These are phyloP conservation scores for Cryphonectria radicalis DNA, from an alignment of 2,329 filamentous ascomycete species.

Conservation along the genomic window DNA sequence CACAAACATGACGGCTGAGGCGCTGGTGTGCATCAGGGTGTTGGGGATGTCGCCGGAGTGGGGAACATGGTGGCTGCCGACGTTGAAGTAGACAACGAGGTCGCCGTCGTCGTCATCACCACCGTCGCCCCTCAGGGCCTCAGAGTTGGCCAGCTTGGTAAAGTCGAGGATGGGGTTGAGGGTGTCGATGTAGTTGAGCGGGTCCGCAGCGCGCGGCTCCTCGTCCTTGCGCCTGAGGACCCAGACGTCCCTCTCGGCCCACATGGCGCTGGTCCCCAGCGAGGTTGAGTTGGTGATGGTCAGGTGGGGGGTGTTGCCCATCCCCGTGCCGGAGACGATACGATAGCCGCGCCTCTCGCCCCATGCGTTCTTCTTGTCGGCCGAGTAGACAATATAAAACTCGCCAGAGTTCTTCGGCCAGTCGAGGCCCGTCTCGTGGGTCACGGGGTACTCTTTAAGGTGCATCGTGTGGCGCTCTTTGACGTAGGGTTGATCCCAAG, in stretches of 20 bases:
- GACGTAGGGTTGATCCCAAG: slow-evolving; percentile 27
- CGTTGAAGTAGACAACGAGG: slow-evolving; percentile 46
- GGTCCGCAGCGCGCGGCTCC: slow-evolving; percentile 44
- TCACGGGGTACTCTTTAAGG: slow-evolving; percentile 22
- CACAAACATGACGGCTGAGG: slow-evolving; percentile 43
- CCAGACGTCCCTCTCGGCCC: slow-evolving; percentile 40
- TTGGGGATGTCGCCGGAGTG: slow-evolving; percentile 50
- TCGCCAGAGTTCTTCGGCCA: slow-evolving; percentile 42
- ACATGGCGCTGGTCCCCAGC: slow-evolving; percentile 37
- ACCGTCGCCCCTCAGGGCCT: slow-evolving; percentile 31
- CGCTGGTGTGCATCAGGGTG: slow-evolving; percentile 46
- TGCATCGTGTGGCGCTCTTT: slow-evolving; percentile 29
- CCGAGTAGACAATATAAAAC: slow-evolving; percentile 45
- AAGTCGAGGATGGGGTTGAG: slow-evolving; percentile 47
- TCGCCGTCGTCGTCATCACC: slow-evolving; percentile 37
- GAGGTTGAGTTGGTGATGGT: slow-evolving; percentile 38
- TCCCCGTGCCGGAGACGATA: slow-evolving; percentile 41
- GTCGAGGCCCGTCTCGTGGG: slow-evolving; percentile 23
- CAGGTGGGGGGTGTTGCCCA: slow-evolving; percentile 32
- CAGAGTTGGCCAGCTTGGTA: slow-evolving; percentile 41
- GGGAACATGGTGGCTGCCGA: slow-evolving; percentile 50
- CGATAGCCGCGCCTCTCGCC: slow-evolving; percentile 48
- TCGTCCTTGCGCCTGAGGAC: slow-evolving; percentile 51
- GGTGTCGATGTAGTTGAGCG: slow-evolving; percentile 42
- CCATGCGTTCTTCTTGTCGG: slow-evolving; percentile 43